A percentile compares a stretch with the other conserved stretches of the same genome.
Evolutionary conservation across 2,329 filamentous ascomycete genomes (phyloP).

Genomic region (Trichoderma koningii): DNA sequence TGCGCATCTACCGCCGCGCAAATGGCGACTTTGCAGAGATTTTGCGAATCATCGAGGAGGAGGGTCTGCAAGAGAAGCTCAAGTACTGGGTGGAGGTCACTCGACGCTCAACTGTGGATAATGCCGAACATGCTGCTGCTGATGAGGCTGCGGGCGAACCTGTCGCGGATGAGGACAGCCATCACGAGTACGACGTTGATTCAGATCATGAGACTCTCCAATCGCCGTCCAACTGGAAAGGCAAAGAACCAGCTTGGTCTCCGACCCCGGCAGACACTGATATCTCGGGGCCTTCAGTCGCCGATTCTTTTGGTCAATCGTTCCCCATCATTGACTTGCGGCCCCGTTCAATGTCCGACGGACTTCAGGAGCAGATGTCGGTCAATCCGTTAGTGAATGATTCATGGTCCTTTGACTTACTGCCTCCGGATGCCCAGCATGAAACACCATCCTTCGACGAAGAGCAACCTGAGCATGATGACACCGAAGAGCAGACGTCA

Average conservation of each 20-base stretch:
- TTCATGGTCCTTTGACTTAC: slow-evolving; percentile 59
- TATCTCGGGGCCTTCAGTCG: slow-evolving; percentile 25
- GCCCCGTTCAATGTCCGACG: slow-evolving; percentile 60
- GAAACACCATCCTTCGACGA: not conserved
- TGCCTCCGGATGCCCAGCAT: slow-evolving; percentile 36
- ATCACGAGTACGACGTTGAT: not conserved
- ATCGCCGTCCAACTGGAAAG: slow-evolving; percentile 30
- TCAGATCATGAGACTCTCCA: slow-evolving; percentile 10
- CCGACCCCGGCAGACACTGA: slow-evolving; percentile 24
- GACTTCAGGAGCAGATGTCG: slow-evolving; percentile 47
- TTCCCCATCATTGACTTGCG: slow-evolving; percentile 37
- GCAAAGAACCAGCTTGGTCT: slow-evolving; percentile 33
- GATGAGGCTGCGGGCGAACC: not conserved
- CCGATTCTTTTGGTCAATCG: slow-evolving; percentile 22
- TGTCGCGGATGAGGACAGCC: not conserved
- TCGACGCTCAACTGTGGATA: slow-evolving; percentile 38
- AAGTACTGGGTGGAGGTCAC: slow-evolving; percentile 61
- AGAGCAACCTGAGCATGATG: not conserved
- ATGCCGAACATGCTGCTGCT: slow-evolving; percentile 5
- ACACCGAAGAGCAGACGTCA: not conserved
- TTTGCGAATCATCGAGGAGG: slow-evolving; percentile 61
- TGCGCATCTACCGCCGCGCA: slow-evolving; percentile 61
- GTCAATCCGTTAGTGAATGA: slow-evolving; percentile 60
- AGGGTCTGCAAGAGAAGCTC: slow-evolving; percentile 60
- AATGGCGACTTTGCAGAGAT: slow-evolving; percentile 62